phyloP scores from a whole-genome alignment of 768 basidiomycete genomes.

The Collybiopsis luxurians region DNA sequence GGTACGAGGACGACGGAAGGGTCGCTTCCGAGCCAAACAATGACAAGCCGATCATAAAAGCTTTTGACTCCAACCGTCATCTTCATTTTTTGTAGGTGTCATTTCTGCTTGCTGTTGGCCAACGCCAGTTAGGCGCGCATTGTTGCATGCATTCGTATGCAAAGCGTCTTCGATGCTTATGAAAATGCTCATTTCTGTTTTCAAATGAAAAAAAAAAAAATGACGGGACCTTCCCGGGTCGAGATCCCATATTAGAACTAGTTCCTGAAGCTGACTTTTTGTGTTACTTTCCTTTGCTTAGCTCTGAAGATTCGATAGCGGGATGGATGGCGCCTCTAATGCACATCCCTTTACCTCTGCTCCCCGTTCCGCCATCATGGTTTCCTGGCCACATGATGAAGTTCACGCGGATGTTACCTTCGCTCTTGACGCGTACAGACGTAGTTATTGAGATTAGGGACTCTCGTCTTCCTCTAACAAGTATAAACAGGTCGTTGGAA shows the following conservation, averaged over 20 bases:
- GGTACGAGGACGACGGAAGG: no score
- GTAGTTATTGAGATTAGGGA: slow-evolving; percentile 95
- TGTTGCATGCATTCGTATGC: no score
- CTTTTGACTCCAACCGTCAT: neutral
- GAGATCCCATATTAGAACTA: neutral
- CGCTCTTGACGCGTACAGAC: slow-evolving; percentile 76
- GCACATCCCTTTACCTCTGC: slow-evolving; percentile 36
- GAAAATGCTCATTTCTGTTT: no score
- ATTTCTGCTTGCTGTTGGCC: no score
- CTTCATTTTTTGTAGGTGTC: neutral
- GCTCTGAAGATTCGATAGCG: neutral
- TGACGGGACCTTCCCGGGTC: neutral
- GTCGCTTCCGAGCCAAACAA: neutral
- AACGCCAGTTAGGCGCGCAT: no score
- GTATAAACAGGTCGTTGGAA: slow-evolving; percentile 89
- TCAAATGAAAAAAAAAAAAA: neutral
- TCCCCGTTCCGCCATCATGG: slow-evolving; percentile 85
- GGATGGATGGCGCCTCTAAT: slow-evolving; percentile 9
- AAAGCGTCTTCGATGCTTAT: no score
- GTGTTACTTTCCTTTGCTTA: neutral
- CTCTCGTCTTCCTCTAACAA: slow-evolving; percentile 88
- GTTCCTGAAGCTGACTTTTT: neutral
- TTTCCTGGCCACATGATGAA: slow-evolving; percentile 95
- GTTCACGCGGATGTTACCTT: slow-evolving; percentile 75
- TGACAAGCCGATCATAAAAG: neutral